phyloP scores from a whole-genome alignment of 1,139 yeast species.

The Suhomyces choctaworum region DNA sequence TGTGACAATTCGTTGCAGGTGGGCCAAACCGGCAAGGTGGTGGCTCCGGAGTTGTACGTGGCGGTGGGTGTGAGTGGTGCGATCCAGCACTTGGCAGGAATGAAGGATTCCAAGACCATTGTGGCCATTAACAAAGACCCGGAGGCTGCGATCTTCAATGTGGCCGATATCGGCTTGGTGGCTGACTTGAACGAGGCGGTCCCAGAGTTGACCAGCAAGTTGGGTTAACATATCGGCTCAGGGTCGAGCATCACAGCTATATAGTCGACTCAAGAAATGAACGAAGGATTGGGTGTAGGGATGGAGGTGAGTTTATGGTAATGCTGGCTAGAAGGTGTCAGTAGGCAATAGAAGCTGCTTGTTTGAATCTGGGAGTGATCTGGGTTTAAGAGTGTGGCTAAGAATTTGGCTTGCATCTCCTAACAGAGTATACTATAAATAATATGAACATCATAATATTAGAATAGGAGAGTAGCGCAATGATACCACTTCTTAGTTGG shows the following conservation, averaged over 20 bases:
- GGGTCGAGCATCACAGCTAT: too few relatives aligned
- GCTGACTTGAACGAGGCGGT: constrained; percentile 84
- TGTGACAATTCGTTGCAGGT: constrained; percentile 97
- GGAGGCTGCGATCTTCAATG: constrained; percentile 90
- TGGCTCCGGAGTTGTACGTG: constrained; percentile 91
- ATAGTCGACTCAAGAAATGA: constrained; percentile 16
- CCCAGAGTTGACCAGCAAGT: constrained; percentile 82
- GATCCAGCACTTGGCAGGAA: constrained; percentile 96
- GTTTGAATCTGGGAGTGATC: too few relatives aligned
- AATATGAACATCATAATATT: too few relatives aligned
- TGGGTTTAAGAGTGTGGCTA: too few relatives aligned
- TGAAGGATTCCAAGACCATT: constrained; percentile 93
- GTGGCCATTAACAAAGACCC: constrained; percentile 94
- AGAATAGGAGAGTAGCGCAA: too few relatives aligned
- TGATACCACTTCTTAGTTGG: too few relatives aligned
- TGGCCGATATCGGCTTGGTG: constrained; percentile 86
- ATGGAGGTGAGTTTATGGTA: too few relatives aligned
- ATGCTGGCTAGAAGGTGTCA: too few relatives aligned
- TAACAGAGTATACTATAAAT: too few relatives aligned
- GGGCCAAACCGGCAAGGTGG: constrained; percentile 97
- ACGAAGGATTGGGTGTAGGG: neutral
- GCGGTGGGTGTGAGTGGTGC: constrained; percentile 98
- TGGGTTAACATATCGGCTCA: too few relatives aligned
- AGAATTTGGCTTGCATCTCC: too few relatives aligned
- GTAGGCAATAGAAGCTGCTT: too few relatives aligned